Percentiles rank a stretch among this genome's conserved stretches.
phyloP scores from a whole-genome alignment of 805 yeast genomes.

The Barnettozyma vustinii region DNA sequence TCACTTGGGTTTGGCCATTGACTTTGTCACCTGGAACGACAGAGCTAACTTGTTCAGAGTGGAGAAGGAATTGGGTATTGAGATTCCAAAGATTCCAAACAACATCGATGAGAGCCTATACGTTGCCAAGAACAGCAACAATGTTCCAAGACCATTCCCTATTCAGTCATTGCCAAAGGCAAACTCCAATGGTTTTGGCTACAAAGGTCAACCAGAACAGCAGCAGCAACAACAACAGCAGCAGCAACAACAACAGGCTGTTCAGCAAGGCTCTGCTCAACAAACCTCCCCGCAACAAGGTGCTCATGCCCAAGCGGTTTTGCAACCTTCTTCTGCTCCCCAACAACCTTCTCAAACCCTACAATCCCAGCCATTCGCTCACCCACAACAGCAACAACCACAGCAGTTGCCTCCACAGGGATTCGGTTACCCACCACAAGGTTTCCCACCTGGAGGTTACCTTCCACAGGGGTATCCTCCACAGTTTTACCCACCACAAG shows the following conservation, averaged over 20 bases:
- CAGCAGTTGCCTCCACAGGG: slow-evolving; percentile 20
- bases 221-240: slow-evolving; percentile 23
- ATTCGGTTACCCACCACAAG: slow-evolving; percentile 14
- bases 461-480: slow-evolving; percentile 17
- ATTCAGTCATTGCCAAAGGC: slow-evolving; percentile 50
- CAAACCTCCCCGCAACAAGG: slow-evolving; percentile 20
- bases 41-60: slow-evolving; percentile 89
- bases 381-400: slow-evolving; percentile 15
- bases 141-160: slow-evolving; percentile 87
- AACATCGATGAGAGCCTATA: slow-evolving; percentile 83
- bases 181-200: slow-evolving; percentile 33
- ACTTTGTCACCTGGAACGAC: slow-evolving; percentile 94
- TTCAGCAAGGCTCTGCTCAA: neutral
- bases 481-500: slow-evolving; percentile 16
- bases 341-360: slow-evolving; percentile 15
- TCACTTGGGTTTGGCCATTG: slow-evolving; percentile 95
- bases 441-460: slow-evolving; percentile 15
- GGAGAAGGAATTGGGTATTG: slow-evolving; percentile 96
- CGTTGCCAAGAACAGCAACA: slow-evolving; percentile 69
- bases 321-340: slow-evolving; percentile 12
- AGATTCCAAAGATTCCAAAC: slow-evolving; percentile 95
- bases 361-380: slow-evolving; percentile 11
- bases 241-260: slow-evolving; percentile 23
- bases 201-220: slow-evolving; percentile 41
- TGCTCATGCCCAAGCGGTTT: slow-evolving; percentile 13